Percentiles rank a stretch among this genome's conserved stretches.
phyloP scores from a whole-genome alignment of 495 filamentous ascomycete species.

The Penicillium canariense region DNA sequence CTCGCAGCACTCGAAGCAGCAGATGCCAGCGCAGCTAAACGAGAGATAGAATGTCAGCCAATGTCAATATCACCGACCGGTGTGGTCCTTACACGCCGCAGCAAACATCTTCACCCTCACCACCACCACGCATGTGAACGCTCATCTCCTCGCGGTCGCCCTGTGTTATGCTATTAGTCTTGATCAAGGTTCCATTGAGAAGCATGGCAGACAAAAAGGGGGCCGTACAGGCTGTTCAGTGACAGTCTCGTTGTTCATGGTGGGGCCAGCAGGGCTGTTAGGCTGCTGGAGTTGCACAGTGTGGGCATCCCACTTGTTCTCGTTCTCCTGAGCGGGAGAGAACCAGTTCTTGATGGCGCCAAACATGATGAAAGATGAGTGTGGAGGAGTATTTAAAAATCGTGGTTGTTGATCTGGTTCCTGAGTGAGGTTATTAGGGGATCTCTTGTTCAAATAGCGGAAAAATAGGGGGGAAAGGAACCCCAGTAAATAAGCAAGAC shows the following conservation, averaged over 20 bases:
- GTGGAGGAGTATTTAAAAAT: no score
- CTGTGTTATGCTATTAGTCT: background rate
- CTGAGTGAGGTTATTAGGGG: background rate
- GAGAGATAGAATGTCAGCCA: background rate
- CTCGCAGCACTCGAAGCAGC: constrained; percentile 20
- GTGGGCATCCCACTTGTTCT: constrained; percentile 2
- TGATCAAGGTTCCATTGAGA: background rate
- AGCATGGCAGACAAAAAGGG: background rate
- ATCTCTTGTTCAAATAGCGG: background rate
- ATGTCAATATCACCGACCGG: background rate
- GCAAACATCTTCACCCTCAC: constrained; percentile 17
- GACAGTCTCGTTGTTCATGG: constrained; percentile 2
- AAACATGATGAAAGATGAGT: background rate
- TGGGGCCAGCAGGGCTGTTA: background rate
- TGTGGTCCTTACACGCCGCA: constrained; percentile 16
- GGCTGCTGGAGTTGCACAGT: background rate
- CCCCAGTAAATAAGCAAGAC: background rate
- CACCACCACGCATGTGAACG: constrained; percentile 19
- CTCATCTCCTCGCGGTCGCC: constrained; percentile 8
- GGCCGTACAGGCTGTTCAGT: constrained; percentile 1
- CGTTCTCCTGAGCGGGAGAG: background rate
- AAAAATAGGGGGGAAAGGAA: background rate
- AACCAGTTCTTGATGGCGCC: constrained; percentile 5
- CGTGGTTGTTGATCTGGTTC: no score
- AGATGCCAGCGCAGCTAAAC: constrained; percentile 17